These are phyloP conservation scores for Tritrichomonas musculus DNA, from an alignment of 208 protist species.

Conservation along the genomic window DNA sequence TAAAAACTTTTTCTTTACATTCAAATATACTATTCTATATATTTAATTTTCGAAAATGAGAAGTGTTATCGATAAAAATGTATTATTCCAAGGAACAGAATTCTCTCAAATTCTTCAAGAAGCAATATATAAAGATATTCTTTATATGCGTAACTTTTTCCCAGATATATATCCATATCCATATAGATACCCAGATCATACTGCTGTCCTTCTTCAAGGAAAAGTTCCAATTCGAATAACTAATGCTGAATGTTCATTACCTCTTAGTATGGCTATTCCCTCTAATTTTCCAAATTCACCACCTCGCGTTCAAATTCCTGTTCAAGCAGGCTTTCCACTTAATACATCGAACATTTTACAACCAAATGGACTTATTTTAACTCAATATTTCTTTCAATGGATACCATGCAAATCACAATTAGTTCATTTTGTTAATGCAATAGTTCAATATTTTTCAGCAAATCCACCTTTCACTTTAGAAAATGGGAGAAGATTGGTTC, in stretches of 20 bases:
- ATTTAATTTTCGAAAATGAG: too few relatives aligned
- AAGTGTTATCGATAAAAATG: too few relatives aligned
- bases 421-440: not conserved
- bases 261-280: not conserved
- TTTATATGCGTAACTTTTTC: not conserved
- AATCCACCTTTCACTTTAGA: not conserved
- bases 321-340: not conserved
- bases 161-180: not conserved
- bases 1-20: too few relatives aligned
- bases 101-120: not conserved
- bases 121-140: not conserved
- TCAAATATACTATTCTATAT: too few relatives aligned
- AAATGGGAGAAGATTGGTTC: too few relatives aligned
- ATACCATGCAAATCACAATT: not conserved
- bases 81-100: not conserved
- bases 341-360: not conserved
- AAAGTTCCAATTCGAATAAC: not conserved
- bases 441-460: not conserved
- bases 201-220: not conserved
- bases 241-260: not conserved
- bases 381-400: not conserved
- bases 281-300: not conserved
- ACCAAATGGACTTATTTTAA: not conserved
- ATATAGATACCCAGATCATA: not conserved
- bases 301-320: not conserved